Conservation (phyloP, 257 asterid species). For the Fraxinus quadrangulata region DNA sequence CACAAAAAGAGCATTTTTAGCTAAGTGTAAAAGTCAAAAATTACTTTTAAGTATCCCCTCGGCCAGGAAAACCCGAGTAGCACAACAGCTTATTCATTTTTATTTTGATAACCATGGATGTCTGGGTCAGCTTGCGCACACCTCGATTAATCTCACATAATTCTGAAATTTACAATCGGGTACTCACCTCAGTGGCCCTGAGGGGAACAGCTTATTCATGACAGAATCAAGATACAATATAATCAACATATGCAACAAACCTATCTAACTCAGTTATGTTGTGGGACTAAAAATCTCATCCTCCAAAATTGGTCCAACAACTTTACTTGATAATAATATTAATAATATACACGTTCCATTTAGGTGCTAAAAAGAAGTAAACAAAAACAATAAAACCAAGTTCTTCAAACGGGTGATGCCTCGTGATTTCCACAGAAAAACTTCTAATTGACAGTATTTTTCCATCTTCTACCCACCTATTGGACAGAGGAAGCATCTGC, state of each 20-base stretch:
- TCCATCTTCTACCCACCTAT: slow-evolving; percentile 35
- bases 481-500: slow-evolving; percentile 14
- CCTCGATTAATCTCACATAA: no score
- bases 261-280: neutral
- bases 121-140: no score
- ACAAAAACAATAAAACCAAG: slow-evolving; percentile 3
- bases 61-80: neutral
- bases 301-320: slow-evolving; percentile 1
- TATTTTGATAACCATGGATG: no score
- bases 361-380: slow-evolving; percentile 22
- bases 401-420: slow-evolving; percentile 17
- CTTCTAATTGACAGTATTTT: slow-evolving; percentile 18
- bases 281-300: neutral
- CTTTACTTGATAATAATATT: neutral
- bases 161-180: no score
- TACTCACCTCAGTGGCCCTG: no score
- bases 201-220: neutral
- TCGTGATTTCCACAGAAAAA: slow-evolving; percentile 26
- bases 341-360: slow-evolving; percentile 26
- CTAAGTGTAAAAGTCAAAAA: neutral
- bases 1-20: neutral
- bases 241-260: neutral
- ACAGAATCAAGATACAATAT: neutral
- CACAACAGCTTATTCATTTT: neutral
- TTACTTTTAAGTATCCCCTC: neutral